Percentiles rank a stretch among this genome's conserved stretches.
Evolutionary conservation across 192 early-diverging fungal genomes (phyloP).

Genomic region (Coemansia asiatica): DNA sequence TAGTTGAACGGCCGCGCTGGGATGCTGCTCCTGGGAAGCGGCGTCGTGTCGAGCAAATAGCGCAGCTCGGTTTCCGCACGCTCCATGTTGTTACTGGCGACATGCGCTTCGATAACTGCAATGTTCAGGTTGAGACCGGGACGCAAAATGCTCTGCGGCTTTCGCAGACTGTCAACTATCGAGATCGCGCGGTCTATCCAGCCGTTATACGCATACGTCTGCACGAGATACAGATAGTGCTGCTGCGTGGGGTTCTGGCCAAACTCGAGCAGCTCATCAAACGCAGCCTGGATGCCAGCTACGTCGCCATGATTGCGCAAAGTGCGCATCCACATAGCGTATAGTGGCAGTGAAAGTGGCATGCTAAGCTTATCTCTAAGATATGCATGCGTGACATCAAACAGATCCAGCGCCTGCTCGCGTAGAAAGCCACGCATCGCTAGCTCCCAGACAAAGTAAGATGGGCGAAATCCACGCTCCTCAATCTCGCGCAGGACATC

Average conservation of each 20-base stretch:
- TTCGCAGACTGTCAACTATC: conserved; percentile 42
- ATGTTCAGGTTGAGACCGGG: conserved; percentile 34
- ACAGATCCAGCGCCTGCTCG: conserved; percentile 51
- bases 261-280: conserved; percentile 46
- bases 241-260: conserved; percentile 49
- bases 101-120: conserved; percentile 45
- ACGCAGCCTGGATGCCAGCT: conserved; percentile 36
- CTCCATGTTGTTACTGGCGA: conserved; percentile 38
- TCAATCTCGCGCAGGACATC: conserved; percentile 31
- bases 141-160: conserved; percentile 27
- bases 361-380: conserved; percentile 30
- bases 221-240: conserved; percentile 48
- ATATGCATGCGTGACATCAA: conserved; percentile 39
- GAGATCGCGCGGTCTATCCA: conserved; percentile 43
- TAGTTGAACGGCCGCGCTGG: conserved; percentile 52
- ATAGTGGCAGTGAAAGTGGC: conserved; percentile 48
- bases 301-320: conserved; percentile 51
- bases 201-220: conserved; percentile 42
- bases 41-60: conserved; percentile 28
- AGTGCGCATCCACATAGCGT: conserved; percentile 47
- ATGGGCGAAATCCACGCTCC: conserved; percentile 12
- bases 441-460: conserved; percentile 31
- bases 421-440: conserved; percentile 36
- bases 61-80: conserved; percentile 38
- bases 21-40: conserved; percentile 25